Conservation (phyloP, 148 eudicot genomes). For the Camellia lanceoleosa region DNA sequence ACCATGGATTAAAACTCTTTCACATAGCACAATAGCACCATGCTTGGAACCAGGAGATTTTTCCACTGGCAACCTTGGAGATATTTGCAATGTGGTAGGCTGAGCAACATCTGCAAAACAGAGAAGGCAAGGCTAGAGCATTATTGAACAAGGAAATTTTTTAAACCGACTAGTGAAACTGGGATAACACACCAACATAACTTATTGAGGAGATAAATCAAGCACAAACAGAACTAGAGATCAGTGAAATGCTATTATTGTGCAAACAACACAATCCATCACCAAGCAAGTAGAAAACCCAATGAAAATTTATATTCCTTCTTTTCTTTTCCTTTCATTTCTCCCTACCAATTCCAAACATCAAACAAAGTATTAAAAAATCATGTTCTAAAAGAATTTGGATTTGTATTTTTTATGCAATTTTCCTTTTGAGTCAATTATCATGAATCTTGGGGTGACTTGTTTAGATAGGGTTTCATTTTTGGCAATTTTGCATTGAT, state of each 20-base stretch:
- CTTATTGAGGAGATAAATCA: too few relatives aligned
- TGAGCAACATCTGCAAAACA: conserved; percentile 53
- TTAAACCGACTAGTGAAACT: not conserved
- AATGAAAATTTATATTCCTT: not conserved
- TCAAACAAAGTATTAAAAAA: too few relatives aligned
- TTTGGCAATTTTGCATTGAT: too few relatives aligned
- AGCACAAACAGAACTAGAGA: conserved; percentile 36
- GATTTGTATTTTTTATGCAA: too few relatives aligned
- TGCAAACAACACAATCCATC: conserved; percentile 47
- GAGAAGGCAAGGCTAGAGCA: conserved; percentile 8
- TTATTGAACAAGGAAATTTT: not conserved
- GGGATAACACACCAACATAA: not conserved
- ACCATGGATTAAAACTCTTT: conserved; percentile 66
- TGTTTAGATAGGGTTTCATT: too few relatives aligned
- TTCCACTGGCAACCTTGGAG: conserved; percentile 45
- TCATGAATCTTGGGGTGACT: too few relatives aligned
- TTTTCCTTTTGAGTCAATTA: too few relatives aligned
- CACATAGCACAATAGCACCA: conserved; percentile 43
- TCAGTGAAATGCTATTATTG: conserved; percentile 15
- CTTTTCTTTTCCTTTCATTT: too few relatives aligned
- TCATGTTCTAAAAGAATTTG: too few relatives aligned
- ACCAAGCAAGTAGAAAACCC: not conserved
- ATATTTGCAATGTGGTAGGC: conserved; percentile 33
- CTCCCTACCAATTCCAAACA: not conserved
- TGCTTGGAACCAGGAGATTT: conserved; percentile 62